A percentile compares a stretch with the other conserved stretches of the same genome.
phyloP scores from a whole-genome alignment of 1,139 yeast species.

The Geotrichum fermentans region DNA sequence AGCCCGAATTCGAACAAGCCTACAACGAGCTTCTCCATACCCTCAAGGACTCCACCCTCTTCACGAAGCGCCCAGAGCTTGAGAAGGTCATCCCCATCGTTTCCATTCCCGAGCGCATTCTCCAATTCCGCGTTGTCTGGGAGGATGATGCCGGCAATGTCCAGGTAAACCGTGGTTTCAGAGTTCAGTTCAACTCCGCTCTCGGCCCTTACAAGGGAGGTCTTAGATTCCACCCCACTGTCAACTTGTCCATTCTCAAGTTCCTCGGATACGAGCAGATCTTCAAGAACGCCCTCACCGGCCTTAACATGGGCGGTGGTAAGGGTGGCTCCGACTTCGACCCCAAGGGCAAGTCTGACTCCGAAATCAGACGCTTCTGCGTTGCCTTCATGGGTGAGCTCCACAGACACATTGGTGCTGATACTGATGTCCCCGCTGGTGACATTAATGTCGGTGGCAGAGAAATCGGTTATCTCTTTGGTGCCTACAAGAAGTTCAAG shows the following conservation, averaged over 20 bases:
- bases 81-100: conserved; percentile 85
- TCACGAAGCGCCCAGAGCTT: conserved; percentile 83
- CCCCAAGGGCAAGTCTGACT: conserved; percentile 90
- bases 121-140: conserved; percentile 97
- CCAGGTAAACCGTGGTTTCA: conserved; percentile 94
- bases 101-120: conserved; percentile 90
- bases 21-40: conserved; percentile 88
- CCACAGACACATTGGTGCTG: conserved; percentile 92
- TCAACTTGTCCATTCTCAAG: conserved; percentile 88
- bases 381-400: conserved; percentile 92
- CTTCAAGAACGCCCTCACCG: conserved; percentile 96
- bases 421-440: conserved; percentile 97
- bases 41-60: conserved; percentile 84
- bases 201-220: conserved; percentile 99
- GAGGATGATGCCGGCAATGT: conserved; percentile 89
- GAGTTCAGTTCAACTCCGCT: conserved; percentile 98
- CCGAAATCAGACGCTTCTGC: conserved; percentile 96
- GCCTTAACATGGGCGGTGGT: conserved; percentile 98
- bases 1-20: conserved; percentile 99
- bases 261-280: conserved; percentile 97
- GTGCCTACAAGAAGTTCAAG: conserved; percentile 90
- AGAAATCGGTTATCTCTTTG: conserved; percentile 89
- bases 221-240: conserved; percentile 95
- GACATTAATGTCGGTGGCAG: conserved; percentile 93
- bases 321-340: conserved; percentile 98